phyloP scores from a whole-genome alignment of 495 filamentous ascomycete genomes.

The Aspergillus ellipticus region DNA sequence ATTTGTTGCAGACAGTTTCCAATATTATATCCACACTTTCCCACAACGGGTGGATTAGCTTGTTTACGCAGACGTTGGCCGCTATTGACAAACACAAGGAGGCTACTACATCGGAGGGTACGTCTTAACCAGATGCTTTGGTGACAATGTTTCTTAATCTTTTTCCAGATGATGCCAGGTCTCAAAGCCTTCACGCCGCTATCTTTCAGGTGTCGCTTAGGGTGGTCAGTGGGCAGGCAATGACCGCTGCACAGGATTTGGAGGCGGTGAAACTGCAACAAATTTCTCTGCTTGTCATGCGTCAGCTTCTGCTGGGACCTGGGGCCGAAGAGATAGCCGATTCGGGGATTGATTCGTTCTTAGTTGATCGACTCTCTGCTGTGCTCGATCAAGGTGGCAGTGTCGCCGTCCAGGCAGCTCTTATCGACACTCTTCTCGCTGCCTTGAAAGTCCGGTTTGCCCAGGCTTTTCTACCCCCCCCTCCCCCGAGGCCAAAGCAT shows the following conservation, averaged over 20 bases:
- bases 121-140: constrained; percentile 2
- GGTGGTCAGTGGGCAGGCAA: constrained; percentile 26
- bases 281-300: constrained; percentile 65
- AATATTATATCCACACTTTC: constrained; percentile 57
- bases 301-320: constrained; percentile 70
- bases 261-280: constrained; percentile 56
- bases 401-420: constrained; percentile 59
- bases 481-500: constrained; percentile 35
- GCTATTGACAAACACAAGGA: constrained; percentile 32
- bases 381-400: constrained; percentile 52
- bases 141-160: constrained; percentile 8
- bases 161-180: constrained; percentile 24
- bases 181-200: constrained; percentile 35
- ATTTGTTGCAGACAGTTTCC: constrained; percentile 72
- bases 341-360: constrained; percentile 64
- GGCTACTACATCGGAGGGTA: constrained; percentile 29
- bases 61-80: constrained; percentile 33
- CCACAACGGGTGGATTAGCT: constrained; percentile 40
- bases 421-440: constrained; percentile 71
- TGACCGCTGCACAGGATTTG: constrained; percentile 6
- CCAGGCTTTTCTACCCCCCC: constrained; percentile 36
- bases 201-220: constrained; percentile 36
- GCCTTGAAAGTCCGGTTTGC: constrained; percentile 63
- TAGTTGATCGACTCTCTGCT: constrained; percentile 66
- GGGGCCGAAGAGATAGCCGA: constrained; percentile 61